phyloP scores from a whole-genome alignment of 768 basidiomycete species.

The Melanogaster broomeanus region DNA sequence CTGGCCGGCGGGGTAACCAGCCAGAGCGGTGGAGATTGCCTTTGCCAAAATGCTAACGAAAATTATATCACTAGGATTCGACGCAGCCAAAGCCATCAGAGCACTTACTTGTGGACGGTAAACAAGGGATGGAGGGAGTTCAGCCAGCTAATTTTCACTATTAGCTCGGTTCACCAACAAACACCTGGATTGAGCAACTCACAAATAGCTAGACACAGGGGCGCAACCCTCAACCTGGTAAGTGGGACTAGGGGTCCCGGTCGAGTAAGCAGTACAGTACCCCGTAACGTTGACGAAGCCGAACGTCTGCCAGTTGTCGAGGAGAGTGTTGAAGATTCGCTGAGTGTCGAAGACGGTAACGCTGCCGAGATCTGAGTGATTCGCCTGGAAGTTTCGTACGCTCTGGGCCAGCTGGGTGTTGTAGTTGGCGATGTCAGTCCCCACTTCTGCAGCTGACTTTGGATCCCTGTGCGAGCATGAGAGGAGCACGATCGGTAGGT shows the following conservation, averaged over 20 bases:
- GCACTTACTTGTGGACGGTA: conserved; percentile 58
- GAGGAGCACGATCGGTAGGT: conserved; percentile 56
- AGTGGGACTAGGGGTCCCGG: conserved; percentile 52
- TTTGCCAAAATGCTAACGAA: conserved; percentile 49
- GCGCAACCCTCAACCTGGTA: conserved; percentile 60
- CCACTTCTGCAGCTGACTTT: conserved; percentile 28
- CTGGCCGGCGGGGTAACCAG: conserved; percentile 33
- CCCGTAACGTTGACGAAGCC: conserved; percentile 63
- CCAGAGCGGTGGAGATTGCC: conserved; percentile 47
- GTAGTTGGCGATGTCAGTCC: conserved; percentile 45
- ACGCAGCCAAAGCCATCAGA: not conserved
- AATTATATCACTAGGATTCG: conserved; percentile 1
- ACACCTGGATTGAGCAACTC: conserved; percentile 26
- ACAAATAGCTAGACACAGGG: conserved; percentile 69
- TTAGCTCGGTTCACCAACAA: not conserved
- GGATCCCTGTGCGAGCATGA: conserved; percentile 45
- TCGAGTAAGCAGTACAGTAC: conserved; percentile 58
- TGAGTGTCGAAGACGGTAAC: conserved; percentile 56
- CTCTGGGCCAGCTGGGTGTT: conserved; percentile 47
- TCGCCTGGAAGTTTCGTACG: conserved; percentile 40
- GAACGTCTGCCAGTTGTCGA: conserved; percentile 52
- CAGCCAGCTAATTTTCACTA: conserved; percentile 47
- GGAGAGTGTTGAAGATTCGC: conserved; percentile 57
- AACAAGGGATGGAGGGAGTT: conserved; percentile 63
- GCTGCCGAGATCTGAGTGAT: conserved; percentile 44